phyloP scores from a whole-genome alignment of 2,329 filamentous ascomycete genomes.

The Microcyclospora tardicrescens region DNA sequence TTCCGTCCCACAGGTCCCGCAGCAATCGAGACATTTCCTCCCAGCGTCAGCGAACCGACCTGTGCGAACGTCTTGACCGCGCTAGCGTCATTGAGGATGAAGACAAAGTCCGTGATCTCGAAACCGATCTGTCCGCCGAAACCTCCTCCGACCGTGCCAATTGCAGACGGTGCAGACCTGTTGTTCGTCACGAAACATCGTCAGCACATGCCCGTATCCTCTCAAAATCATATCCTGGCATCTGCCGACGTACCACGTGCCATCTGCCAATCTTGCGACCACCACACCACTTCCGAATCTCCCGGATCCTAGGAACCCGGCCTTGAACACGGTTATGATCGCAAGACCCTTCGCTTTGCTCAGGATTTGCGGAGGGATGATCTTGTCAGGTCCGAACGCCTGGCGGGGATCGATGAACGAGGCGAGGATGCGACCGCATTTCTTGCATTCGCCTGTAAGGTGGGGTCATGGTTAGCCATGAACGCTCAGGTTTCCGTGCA shows the following conservation, averaged over 20 bases:
- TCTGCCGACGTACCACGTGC: conserved; percentile 42
- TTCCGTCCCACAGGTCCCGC: conserved; percentile 89
- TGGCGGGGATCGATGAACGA: conserved; percentile 92
- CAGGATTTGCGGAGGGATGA: conserved; percentile 84
- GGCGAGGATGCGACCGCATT: conserved; percentile 87
- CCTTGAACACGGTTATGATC: conserved; percentile 76
- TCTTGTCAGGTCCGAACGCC: conserved; percentile 88
- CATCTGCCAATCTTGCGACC: conserved; percentile 64
- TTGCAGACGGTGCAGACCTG: conserved; percentile 61
- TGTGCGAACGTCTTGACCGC: conserved; percentile 93
- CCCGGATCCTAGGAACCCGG: conserved; percentile 70
- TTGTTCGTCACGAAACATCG: not conserved
- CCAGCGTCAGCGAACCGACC: conserved; percentile 77
- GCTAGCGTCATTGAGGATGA: conserved; percentile 84
- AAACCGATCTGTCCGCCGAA: conserved; percentile 80
- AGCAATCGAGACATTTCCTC: conserved; percentile 91
- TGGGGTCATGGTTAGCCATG: no score
- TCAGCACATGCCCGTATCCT: not conserved
- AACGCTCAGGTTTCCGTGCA: not conserved
- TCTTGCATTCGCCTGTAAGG: conserved; percentile 78
- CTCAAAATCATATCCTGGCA: not conserved
- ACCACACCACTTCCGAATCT: conserved; percentile 74
- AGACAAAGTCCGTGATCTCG: conserved; percentile 88
- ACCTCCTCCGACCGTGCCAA: conserved; percentile 67
- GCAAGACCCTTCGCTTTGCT: conserved; percentile 86